Evolutionary conservation across 257 asterid genomes (phyloP).

Genomic region (Lithospermum erythrorhizon): DNA sequence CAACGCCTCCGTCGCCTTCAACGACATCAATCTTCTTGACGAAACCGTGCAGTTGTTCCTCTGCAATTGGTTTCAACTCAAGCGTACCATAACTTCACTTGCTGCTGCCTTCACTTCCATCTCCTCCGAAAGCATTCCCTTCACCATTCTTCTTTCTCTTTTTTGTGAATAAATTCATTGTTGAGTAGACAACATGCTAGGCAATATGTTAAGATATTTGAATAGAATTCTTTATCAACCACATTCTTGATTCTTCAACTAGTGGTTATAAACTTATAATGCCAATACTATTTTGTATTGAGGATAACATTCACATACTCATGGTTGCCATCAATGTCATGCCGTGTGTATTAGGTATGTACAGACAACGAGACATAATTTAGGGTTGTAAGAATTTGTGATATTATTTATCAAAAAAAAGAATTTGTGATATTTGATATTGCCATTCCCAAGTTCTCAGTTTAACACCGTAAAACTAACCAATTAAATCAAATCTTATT

Average conservation of each 20-base stretch:
- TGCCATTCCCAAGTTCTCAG: too few relatives aligned
- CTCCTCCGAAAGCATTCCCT: constrained; percentile 9
- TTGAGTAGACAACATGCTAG: too few relatives aligned
- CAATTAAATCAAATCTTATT: too few relatives aligned
- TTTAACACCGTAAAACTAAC: too few relatives aligned
- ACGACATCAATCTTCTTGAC: constrained; percentile 27
- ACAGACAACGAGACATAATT: too few relatives aligned
- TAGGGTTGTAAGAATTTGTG: too few relatives aligned
- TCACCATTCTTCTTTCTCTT: constrained; percentile 6
- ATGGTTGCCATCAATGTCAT: too few relatives aligned
- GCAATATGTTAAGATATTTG: background rate
- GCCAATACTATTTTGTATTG: background rate
- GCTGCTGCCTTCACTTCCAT: constrained; percentile 14
- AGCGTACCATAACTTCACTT: constrained; percentile 16
- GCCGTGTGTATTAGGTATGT: too few relatives aligned
- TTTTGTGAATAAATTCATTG: background rate
- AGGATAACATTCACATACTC: too few relatives aligned
- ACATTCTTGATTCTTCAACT: background rate
- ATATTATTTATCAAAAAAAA: too few relatives aligned
- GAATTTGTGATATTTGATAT: too few relatives aligned
- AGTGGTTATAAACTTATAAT: background rate
- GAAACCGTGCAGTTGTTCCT: constrained; percentile 18
- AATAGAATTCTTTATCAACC: background rate
- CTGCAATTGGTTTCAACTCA: constrained; percentile 2
- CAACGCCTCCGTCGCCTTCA: constrained; percentile 47